Evolutionary conservation across 192 early-diverging fungal genomes (phyloP).

Genomic region (Coemansia sp.): DNA sequence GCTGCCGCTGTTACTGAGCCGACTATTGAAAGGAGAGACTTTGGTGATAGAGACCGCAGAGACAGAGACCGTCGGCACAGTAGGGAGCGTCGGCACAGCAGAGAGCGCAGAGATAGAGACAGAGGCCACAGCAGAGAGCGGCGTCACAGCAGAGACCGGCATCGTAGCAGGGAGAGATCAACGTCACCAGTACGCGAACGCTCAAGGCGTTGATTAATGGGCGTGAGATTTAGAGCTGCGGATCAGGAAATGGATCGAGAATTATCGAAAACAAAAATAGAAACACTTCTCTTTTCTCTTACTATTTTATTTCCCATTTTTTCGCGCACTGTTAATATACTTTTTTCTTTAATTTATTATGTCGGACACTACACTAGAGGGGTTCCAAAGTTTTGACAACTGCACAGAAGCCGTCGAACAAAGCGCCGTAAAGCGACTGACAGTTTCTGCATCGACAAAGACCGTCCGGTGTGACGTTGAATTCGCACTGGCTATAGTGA

Average conservation of each 20-base stretch:
- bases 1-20: not conserved
- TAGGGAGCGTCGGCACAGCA: not conserved
- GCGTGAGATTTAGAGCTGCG: not conserved
- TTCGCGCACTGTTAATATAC: constrained; percentile 10
- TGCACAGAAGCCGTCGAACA: constrained; percentile 34
- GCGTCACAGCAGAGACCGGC: not conserved
- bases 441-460: not conserved
- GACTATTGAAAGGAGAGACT: not conserved
- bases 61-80: not conserved
- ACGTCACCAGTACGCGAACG: not conserved
- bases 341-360: constrained; percentile 16
- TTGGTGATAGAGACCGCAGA: not conserved
- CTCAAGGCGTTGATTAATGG: not conserved
- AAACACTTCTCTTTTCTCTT: no score
- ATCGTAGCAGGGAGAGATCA: constrained; percentile 1
- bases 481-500: constrained; percentile 40
- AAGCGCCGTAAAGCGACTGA: constrained; percentile 28
- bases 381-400: constrained; percentile 25
- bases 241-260: not conserved
- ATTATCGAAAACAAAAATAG: not conserved
- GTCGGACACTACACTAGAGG: constrained; percentile 15
- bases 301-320: constrained; percentile 6
- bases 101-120: not conserved
- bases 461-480: constrained; percentile 29
- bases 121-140: not conserved